Percentiles rank a stretch among this genome's conserved stretches.
Conservation (phyloP, 1,284 basidiomycete genomes). For the Athelia sp. region DNA sequence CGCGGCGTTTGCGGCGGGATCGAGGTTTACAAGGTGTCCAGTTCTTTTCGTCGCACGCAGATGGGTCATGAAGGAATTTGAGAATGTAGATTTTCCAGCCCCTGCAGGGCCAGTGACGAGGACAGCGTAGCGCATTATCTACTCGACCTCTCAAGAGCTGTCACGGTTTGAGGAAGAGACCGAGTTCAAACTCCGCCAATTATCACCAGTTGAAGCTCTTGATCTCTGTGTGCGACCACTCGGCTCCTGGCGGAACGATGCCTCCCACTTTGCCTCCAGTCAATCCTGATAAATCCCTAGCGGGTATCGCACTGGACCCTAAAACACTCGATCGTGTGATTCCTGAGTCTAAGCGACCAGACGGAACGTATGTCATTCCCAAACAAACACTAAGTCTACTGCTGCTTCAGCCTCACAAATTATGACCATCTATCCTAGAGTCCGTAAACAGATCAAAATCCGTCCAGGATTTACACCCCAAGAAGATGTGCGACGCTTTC, state of each 20-base stretch:
- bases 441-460: constrained; percentile 88
- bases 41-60: constrained; percentile 80
- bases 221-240: background rate
- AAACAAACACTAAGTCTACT: constrained; percentile 2
- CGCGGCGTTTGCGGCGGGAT: constrained; percentile 85
- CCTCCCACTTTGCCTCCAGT: constrained; percentile 56
- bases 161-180: constrained; percentile 1
- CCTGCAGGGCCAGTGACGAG: constrained; percentile 91
- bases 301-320: constrained; percentile 84
- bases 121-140: constrained; percentile 83
- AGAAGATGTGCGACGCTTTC: constrained; percentile 86
- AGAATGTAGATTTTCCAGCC: constrained; percentile 97
- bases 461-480: constrained; percentile 92
- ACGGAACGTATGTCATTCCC: constrained; percentile 75
- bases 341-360: constrained; percentile 75
- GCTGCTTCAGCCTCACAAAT: constrained; percentile 1
- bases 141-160: constrained; percentile 3
- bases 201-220: background rate
- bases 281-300: constrained; percentile 59
- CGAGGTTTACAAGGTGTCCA: constrained; percentile 94
- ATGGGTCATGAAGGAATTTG: constrained; percentile 86
- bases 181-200: background rate
- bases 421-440: constrained; percentile 37
- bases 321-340: constrained; percentile 83
- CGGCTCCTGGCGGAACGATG: too few relatives aligned